A percentile compares a stretch with the other conserved stretches of the same genome.
Evolutionary conservation across 345 rosid species (phyloP).

Genomic region (Raphanus raphanistrum): DNA sequence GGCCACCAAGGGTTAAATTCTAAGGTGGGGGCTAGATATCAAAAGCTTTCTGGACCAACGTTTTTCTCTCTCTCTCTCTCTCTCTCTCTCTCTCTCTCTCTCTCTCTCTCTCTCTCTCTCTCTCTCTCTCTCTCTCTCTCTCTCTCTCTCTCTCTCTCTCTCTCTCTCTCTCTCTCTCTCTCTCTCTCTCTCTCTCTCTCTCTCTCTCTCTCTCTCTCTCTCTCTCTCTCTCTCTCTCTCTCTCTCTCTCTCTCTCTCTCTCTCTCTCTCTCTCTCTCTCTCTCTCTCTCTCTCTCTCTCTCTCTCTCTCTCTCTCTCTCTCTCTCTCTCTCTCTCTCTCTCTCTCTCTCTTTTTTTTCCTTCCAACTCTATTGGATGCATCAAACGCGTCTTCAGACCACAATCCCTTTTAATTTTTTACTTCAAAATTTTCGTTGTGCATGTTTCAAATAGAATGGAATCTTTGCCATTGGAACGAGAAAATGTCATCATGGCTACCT

Average conservation of each 20-base stretch:
- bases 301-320: not conserved
- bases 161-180: not conserved
- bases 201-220: not conserved
- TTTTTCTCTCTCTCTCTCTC: not conserved
- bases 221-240: not conserved
- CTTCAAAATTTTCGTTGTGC: slow-evolving; percentile 12
- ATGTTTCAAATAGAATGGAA: slow-evolving; percentile 9
- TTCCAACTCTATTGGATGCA: slow-evolving; percentile 31
- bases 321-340: not conserved
- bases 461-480: not conserved
- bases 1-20: slow-evolving; percentile 23
- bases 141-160: no score
- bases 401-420: slow-evolving; percentile 13
- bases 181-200: not conserved
- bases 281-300: not conserved
- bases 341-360: not conserved
- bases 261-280: not conserved
- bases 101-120: no score
- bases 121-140: no score
- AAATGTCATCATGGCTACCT: no score
- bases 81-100: no score
- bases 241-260: not conserved
- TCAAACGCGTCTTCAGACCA: slow-evolving; percentile 33
- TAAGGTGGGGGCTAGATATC: slow-evolving; percentile 14
- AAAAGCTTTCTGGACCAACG: slow-evolving; percentile 21